These are phyloP conservation scores for Entomophthora muscae DNA, from an alignment of 371 early-diverging fungal species.

Conservation along the genomic window DNA sequence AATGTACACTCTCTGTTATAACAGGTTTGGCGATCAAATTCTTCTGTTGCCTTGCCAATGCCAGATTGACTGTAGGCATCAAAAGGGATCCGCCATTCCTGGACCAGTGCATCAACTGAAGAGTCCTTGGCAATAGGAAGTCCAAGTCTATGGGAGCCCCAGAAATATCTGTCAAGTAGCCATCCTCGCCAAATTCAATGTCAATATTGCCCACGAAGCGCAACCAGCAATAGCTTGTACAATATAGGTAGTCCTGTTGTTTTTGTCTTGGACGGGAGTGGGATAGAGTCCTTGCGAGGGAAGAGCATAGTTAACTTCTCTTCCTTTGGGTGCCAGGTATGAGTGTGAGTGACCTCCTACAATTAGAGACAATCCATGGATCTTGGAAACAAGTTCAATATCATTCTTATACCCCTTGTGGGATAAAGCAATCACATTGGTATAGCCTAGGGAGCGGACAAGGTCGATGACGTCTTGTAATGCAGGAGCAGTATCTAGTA, in stretches of 20 bases:
- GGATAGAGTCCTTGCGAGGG: constrained; percentile 33
- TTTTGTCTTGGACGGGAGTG: constrained; percentile 29
- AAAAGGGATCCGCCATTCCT: constrained; percentile 26
- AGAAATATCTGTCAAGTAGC: constrained; percentile 19
- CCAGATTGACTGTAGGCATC: constrained; percentile 21
- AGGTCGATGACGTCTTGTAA: constrained; percentile 36
- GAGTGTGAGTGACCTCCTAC: too few relatives aligned
- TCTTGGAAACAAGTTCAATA: constrained; percentile 29
- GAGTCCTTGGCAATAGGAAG: constrained; percentile 22
- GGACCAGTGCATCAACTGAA: constrained; percentile 16
- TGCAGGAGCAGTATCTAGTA: constrained; percentile 25
- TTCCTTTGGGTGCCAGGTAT: constrained; percentile 17
- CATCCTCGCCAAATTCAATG: constrained; percentile 30
- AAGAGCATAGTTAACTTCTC: neutral
- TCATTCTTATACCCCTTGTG: constrained; percentile 51
- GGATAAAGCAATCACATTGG: constrained; percentile 37
- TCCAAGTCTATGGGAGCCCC: constrained; percentile 40
- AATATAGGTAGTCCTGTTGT: constrained; percentile 34
- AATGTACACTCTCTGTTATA: constrained; percentile 25
- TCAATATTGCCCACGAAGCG: constrained; percentile 50
- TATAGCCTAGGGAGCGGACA: constrained; percentile 33
- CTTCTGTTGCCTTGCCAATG: constrained; percentile 19
- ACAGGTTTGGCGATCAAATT: constrained; percentile 20
- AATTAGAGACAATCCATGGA: constrained; percentile 30
- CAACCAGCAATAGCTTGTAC: constrained; percentile 37